Percentiles rank a stretch among this genome's conserved stretches.
phyloP scores from a whole-genome alignment of 2,329 filamentous ascomycete genomes.

The Aureobasidium sp. region DNA sequence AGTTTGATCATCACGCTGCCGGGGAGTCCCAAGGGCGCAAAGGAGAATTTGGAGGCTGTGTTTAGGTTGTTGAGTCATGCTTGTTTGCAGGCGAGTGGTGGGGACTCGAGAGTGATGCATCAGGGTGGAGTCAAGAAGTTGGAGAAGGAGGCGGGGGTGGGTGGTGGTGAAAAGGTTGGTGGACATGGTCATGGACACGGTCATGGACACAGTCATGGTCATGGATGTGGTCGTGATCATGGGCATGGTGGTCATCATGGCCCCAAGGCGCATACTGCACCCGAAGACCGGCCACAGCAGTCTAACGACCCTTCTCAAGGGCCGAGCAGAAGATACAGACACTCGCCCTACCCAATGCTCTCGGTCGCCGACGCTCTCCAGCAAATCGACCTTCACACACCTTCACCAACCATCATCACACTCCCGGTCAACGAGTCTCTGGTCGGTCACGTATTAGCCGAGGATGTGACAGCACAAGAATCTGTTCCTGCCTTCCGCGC shows the following conservation, averaged over 20 bases:
- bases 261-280: constrained; percentile 63
- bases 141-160: constrained; percentile 71
- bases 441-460: constrained; percentile 71
- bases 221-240: constrained; percentile 46
- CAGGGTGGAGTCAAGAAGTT: constrained; percentile 74
- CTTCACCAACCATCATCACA: constrained; percentile 51
- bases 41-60: constrained; percentile 83
- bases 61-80: constrained; percentile 90
- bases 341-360: constrained; percentile 89
- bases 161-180: background rate
- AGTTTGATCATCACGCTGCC: constrained; percentile 83
- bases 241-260: constrained; percentile 49
- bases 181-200: constrained; percentile 41
- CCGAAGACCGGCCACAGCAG: constrained; percentile 47
- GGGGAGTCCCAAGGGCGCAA: constrained; percentile 90
- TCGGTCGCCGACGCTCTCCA: constrained; percentile 73
- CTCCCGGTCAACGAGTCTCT: constrained; percentile 58
- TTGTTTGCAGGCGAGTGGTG: constrained; percentile 80
- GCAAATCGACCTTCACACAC: constrained; percentile 67
- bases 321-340: constrained; percentile 64
- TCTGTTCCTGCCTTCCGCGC: constrained; percentile 88
- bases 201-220: constrained; percentile 26
- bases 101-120: constrained; percentile 73
- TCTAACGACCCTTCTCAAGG: constrained; percentile 56
- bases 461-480: constrained; percentile 72